These are phyloP conservation scores for Pyricularia pennisetigena DNA, from an alignment of 2,329 filamentous ascomycete genomes.

Conservation along the genomic window DNA sequence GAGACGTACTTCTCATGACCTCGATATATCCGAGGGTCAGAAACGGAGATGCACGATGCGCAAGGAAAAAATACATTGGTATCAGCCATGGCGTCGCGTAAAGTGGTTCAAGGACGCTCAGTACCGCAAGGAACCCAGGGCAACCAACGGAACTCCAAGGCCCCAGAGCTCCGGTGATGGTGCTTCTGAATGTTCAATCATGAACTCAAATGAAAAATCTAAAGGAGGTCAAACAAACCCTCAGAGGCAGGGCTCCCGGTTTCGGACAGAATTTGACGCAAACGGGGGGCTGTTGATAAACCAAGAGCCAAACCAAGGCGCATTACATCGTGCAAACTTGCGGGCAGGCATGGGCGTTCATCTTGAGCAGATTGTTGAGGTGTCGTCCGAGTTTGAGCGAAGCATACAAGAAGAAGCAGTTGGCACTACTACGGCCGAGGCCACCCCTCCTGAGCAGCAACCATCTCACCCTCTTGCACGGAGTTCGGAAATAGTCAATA, in stretches of 20 bases:
- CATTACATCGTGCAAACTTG: background rate
- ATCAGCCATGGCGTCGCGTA: constrained; percentile 2
- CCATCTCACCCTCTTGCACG: background rate
- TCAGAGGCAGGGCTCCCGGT: background rate
- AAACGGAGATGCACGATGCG: background rate
- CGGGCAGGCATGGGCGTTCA: background rate
- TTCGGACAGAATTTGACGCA: background rate
- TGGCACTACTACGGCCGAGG: background rate
- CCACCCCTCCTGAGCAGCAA: background rate
- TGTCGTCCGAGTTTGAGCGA: background rate
- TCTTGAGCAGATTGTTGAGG: background rate
- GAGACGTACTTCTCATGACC: background rate
- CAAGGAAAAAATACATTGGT: background rate
- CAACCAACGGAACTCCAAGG: background rate
- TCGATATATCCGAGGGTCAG: background rate
- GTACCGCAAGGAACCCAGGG: background rate
- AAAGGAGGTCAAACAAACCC: background rate
- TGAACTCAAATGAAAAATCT: background rate
- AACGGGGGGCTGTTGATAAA: background rate
- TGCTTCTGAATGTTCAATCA: background rate
- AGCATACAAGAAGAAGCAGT: background rate
- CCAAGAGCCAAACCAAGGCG: background rate
- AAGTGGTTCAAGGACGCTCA: background rate
- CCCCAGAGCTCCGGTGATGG: background rate
- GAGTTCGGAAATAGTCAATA: background rate